Evolutionary conservation across 1,284 basidiomycete species (phyloP).

Genomic region (Boletellus deceptivus): DNA sequence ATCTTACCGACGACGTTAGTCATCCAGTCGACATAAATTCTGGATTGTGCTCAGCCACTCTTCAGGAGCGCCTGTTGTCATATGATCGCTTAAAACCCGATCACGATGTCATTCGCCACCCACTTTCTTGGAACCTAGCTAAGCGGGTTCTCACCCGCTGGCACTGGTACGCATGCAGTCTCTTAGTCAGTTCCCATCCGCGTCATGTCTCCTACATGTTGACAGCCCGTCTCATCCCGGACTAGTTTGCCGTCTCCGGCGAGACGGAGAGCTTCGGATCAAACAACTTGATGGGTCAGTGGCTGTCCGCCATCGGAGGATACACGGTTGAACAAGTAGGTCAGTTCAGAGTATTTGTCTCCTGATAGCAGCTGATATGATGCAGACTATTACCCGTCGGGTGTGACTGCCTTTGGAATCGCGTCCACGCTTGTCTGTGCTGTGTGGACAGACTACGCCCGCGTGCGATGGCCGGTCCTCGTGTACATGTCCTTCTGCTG

Average conservation of each 20-base stretch:
- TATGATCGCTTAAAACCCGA: constrained; percentile 42
- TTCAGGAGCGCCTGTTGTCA: constrained; percentile 56
- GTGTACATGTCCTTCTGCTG: constrained; percentile 59
- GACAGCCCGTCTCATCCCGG: background rate
- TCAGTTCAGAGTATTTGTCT: constrained; percentile 20
- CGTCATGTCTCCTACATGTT: background rate
- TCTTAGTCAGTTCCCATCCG: constrained; percentile 43
- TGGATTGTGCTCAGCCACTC: background rate
- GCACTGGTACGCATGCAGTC: constrained; percentile 69
- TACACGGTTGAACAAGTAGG: constrained; percentile 62
- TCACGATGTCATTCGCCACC: constrained; percentile 39
- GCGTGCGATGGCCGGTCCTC: constrained; percentile 61
- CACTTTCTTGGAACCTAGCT: constrained; percentile 49
- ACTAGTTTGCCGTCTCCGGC: constrained; percentile 60
- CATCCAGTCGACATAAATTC: background rate
- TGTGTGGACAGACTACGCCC: constrained; percentile 58
- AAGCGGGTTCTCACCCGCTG: constrained; percentile 59
- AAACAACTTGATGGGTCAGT: constrained; percentile 76
- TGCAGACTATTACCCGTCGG: constrained; percentile 63
- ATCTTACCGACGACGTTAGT: constrained; percentile 55
- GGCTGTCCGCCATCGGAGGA: constrained; percentile 61
- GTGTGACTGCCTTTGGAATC: constrained; percentile 64
- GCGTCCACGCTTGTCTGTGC: constrained; percentile 61
- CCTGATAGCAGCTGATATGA: background rate
- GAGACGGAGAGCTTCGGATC: constrained; percentile 71